Evolutionary conservation across 768 basidiomycete genomes (phyloP).

Genomic region (Mycena filopes): DNA sequence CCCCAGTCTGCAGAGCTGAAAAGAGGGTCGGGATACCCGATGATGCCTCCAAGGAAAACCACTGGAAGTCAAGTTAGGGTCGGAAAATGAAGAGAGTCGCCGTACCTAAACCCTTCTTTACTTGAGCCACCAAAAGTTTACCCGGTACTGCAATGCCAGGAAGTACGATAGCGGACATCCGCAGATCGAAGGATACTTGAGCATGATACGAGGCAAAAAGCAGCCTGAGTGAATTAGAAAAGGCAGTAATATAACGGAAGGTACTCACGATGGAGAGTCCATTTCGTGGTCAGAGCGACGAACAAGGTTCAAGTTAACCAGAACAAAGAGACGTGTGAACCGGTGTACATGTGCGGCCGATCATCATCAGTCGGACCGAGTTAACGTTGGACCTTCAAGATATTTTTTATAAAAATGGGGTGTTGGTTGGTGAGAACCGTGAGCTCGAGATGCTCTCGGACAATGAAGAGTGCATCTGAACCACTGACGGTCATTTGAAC

Average conservation of each 20-base stretch:
- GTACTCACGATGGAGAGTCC: constrained; percentile 1
- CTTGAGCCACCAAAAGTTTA: background rate
- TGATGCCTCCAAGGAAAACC: background rate
- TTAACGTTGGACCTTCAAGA: too few species aligned
- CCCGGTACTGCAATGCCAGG: constrained; percentile 3
- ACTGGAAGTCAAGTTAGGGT: background rate
- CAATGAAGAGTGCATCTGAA: too few species aligned
- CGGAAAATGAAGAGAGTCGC: background rate
- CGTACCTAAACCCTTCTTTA: background rate
- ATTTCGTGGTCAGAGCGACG: too few species aligned
- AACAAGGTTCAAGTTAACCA: too few species aligned
- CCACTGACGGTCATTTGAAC: too few species aligned
- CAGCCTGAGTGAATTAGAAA: background rate
- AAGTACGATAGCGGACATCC: background rate
- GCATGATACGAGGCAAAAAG: constrained; percentile 2
- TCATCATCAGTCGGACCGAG: too few species aligned
- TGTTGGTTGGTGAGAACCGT: too few species aligned
- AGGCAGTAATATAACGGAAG: background rate
- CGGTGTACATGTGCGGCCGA: too few species aligned
- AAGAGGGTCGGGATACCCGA: background rate
- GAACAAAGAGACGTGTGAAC: too few species aligned
- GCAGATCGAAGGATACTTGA: constrained; percentile 2
- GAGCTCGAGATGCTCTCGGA: too few species aligned
- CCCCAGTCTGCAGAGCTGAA: background rate
- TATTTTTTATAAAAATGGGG: too few species aligned